Evolutionary conservation across 441 rosid species (phyloP).

Genomic region (Pelargonium myrrhifolium): DNA sequence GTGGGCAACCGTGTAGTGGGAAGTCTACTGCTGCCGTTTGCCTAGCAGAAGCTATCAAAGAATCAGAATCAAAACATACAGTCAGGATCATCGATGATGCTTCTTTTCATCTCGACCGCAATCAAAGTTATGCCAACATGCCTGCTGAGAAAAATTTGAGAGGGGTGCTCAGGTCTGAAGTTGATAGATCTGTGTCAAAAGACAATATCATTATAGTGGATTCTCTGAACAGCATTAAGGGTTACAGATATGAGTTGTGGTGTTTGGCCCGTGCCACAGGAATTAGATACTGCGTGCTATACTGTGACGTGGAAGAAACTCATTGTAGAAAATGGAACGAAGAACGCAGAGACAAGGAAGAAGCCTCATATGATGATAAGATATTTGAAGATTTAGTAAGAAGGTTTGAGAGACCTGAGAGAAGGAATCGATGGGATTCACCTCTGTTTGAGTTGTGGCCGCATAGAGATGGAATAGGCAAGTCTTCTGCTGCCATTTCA

Average conservation of each 20-base stretch:
- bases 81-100: slow-evolving; percentile 65
- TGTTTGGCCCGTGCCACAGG: slow-evolving; percentile 89
- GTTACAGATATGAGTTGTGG: slow-evolving; percentile 92
- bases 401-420: slow-evolving; percentile 85
- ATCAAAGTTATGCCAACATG: slow-evolving; percentile 81
- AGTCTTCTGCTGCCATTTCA: slow-evolving; percentile 47
- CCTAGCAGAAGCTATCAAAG: slow-evolving; percentile 58
- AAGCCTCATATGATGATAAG: slow-evolving; percentile 46
- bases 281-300: slow-evolving; percentile 69
- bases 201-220: slow-evolving; percentile 72
- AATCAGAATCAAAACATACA: slow-evolving; percentile 48
- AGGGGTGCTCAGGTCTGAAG: slow-evolving; percentile 88
- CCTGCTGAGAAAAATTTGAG: slow-evolving; percentile 82
- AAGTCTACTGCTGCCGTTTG: slow-evolving; percentile 62
- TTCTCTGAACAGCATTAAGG: slow-evolving; percentile 90
- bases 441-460: slow-evolving; percentile 80
- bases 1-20: slow-evolving; percentile 93
- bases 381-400: slow-evolving; percentile 69
- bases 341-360: slow-evolving; percentile 54
- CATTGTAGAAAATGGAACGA: slow-evolving; percentile 71
- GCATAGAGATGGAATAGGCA: slow-evolving; percentile 42
- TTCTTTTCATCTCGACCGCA: slow-evolving; percentile 78
- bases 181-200: slow-evolving; percentile 87
- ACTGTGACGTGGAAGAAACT: slow-evolving; percentile 58
- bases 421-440: slow-evolving; percentile 92